A percentile compares a stretch with the other conserved stretches of the same genome.
These are phyloP conservation scores for Arthrobotrys conoides DNA, from an alignment of 2,329 filamentous ascomycete genomes.

Conservation along the genomic window DNA sequence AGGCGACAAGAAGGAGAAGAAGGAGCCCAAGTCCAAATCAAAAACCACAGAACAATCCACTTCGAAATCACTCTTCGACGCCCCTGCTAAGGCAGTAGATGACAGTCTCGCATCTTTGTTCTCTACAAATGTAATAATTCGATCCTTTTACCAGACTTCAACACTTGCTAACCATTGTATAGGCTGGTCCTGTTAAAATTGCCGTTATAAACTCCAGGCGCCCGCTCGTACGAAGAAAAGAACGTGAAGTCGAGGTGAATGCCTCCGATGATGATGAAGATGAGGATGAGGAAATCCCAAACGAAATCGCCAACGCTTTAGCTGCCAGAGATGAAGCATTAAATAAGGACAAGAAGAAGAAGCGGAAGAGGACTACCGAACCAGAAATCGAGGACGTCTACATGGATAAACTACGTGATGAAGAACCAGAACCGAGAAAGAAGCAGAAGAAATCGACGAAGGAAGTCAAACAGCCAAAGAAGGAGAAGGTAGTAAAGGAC, in stretches of 20 bases:
- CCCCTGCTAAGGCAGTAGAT: slow-evolving; percentile 36
- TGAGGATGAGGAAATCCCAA: slow-evolving; percentile 49
- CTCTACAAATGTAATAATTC: slow-evolving; percentile 33
- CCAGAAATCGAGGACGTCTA: slow-evolving; percentile 45
- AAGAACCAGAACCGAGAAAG: slow-evolving; percentile 67
- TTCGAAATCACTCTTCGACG: slow-evolving; percentile 47
- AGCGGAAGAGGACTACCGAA: slow-evolving; percentile 57
- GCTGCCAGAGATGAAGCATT: slow-evolving; percentile 43
- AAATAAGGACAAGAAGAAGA: slow-evolving; percentile 64
- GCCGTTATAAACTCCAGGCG: slow-evolving; percentile 33
- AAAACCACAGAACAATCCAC: slow-evolving; percentile 7
- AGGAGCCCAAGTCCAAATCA: not conserved
- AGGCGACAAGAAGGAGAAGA: slow-evolving; percentile 35
- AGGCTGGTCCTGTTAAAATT: slow-evolving; percentile 47
- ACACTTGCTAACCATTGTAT: not conserved
- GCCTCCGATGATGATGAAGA: slow-evolving; percentile 16
- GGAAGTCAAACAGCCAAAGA: slow-evolving; percentile 64
- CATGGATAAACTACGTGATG: slow-evolving; percentile 70
- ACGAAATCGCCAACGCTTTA: slow-evolving; percentile 40
- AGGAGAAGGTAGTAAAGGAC: slow-evolving; percentile 67
- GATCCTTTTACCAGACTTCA: not conserved
- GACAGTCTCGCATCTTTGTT: slow-evolving; percentile 53
- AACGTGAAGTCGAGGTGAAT: not conserved
- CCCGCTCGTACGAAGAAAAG: not conserved
- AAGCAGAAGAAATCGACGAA: slow-evolving; percentile 65